phyloP scores from a whole-genome alignment of 371 early-diverging fungal genomes.

The Fennellomyces sp. region DNA sequence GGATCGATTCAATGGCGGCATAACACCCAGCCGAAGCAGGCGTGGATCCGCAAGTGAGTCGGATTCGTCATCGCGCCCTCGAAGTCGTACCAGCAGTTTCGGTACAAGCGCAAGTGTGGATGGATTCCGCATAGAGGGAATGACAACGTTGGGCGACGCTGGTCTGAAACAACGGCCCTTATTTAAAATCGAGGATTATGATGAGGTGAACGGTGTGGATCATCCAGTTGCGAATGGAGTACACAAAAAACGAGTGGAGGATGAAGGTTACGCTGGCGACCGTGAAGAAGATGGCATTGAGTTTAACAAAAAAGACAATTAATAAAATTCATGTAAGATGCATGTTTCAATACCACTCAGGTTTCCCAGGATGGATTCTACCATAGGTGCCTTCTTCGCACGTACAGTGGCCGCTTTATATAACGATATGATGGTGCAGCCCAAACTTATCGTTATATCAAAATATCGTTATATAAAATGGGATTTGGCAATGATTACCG shows the following conservation, averaged over 20 bases:
- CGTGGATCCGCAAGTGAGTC: conserved; percentile 26
- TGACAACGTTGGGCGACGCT: conserved; percentile 1
- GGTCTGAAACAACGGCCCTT: conserved; percentile 11
- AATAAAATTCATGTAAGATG: too few species aligned
- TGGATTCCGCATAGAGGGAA: conserved; percentile 20
- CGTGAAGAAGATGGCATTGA: conserved; percentile 24
- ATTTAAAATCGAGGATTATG: conserved; percentile 23
- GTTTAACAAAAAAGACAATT: background rate
- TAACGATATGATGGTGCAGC: too few species aligned
- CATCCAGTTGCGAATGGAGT: background rate
- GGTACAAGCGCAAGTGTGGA: conserved; percentile 14
- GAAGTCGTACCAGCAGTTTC: conserved; percentile 33
- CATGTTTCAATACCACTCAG: too few species aligned
- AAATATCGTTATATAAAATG: too few species aligned
- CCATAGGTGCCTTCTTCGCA: too few species aligned
- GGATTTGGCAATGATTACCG: too few species aligned
- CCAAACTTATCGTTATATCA: too few species aligned
- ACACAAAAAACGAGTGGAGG: conserved; percentile 8
- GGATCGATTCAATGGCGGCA: conserved; percentile 36
- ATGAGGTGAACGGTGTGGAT: conserved; percentile 4
- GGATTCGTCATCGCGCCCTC: conserved; percentile 13
- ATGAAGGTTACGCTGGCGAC: conserved; percentile 29
- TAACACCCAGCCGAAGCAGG: conserved; percentile 7
- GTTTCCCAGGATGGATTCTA: too few species aligned
- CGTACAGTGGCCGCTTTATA: too few species aligned